Evolutionary conservation across 2,329 filamentous ascomycete species (phyloP).

Genomic region (Escovopsis sp.): DNA sequence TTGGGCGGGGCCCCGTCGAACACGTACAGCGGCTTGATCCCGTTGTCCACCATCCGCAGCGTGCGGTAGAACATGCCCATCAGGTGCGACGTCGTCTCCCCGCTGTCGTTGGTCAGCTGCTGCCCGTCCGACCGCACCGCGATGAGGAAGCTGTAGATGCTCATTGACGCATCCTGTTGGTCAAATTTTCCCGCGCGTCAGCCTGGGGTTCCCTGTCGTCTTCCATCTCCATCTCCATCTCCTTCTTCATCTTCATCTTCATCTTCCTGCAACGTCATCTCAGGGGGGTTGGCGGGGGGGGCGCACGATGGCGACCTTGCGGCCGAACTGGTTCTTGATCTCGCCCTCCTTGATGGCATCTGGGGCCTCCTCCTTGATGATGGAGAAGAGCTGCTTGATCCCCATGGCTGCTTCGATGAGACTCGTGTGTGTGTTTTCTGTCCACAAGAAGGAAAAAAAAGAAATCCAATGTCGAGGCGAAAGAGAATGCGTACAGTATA

Average conservation of each 20-base stretch:
- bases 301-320: slow-evolving; percentile 92
- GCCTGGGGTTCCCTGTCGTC: background rate
- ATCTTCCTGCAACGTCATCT: no score
- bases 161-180: slow-evolving; percentile 57
- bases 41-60: slow-evolving; percentile 93
- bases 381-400: slow-evolving; percentile 61
- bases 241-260: no score
- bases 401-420: slow-evolving; percentile 30
- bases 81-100: slow-evolving; percentile 92
- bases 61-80: slow-evolving; percentile 99
- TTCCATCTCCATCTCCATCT: no score
- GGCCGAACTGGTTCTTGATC: slow-evolving; percentile 97
- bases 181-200: background rate
- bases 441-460: background rate
- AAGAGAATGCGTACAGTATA: no score
- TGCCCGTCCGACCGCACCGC: slow-evolving; percentile 94
- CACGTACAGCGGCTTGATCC: slow-evolving; percentile 95
- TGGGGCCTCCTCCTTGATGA: slow-evolving; percentile 88
- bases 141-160: slow-evolving; percentile 96
- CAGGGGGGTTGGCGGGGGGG: background rate
- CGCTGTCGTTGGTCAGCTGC: slow-evolving; percentile 86
- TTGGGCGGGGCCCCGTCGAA: slow-evolving; percentile 96
- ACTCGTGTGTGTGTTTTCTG: background rate
- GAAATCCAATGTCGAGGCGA: background rate
- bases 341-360: slow-evolving; percentile 91